phyloP scores from a whole-genome alignment of 192 early-diverging fungal species.

The Helicostylum pulchrum region DNA sequence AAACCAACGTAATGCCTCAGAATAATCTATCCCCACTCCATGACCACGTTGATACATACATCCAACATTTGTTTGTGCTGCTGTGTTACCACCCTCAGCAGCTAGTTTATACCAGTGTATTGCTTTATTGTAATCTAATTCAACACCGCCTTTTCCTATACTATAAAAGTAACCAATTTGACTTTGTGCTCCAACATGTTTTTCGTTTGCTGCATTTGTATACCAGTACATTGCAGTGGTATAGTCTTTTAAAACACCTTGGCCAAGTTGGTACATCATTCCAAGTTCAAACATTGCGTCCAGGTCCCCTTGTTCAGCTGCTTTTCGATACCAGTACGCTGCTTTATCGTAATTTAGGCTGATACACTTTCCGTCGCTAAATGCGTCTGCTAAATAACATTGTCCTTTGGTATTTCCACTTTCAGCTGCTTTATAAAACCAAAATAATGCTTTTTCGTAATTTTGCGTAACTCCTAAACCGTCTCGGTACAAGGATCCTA shows the following conservation, averaged over 20 bases:
- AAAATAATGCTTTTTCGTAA: constrained; percentile 11
- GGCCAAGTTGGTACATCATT: constrained; percentile 29
- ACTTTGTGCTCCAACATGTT: neutral
- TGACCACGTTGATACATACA: constrained; percentile 29
- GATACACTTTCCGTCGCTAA: constrained; percentile 28
- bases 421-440: constrained; percentile 9
- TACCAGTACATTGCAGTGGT: constrained; percentile 34
- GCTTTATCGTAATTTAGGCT: constrained; percentile 21
- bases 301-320: constrained; percentile 29
- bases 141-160: neutral
- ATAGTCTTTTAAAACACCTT: constrained; percentile 18
- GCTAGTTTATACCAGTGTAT: neutral
- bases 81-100: constrained; percentile 21
- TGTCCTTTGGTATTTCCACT: constrained; percentile 6
- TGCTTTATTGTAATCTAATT: neutral
- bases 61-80: constrained; percentile 30
- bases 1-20: constrained; percentile 67
- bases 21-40: constrained; percentile 58
- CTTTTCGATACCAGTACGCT: constrained; percentile 33
- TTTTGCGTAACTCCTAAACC: neutral
- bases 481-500: neutral
- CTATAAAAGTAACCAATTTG: neutral
- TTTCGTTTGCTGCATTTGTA: constrained; percentile 20
- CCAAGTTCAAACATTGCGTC: constrained; percentile 25
- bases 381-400: constrained; percentile 22